Conservation (phyloP, 768 basidiomycete genomes). For the Rhodotorula paludigena region DNA sequence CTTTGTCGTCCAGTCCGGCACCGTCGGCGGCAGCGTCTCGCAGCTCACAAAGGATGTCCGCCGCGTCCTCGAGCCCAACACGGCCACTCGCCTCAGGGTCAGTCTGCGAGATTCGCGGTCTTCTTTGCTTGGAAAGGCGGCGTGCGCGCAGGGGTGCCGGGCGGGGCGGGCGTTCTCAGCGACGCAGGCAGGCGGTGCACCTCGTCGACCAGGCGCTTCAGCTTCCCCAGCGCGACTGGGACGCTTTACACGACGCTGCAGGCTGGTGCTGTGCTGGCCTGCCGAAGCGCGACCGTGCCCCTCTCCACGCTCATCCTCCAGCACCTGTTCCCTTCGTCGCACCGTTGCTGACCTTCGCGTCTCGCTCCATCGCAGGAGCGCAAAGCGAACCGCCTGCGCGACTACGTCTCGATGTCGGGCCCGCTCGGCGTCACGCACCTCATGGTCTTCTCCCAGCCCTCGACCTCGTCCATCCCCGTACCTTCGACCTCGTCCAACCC, state of each 20-base stretch:
- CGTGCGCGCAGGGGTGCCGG: too few species aligned
- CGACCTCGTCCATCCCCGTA: slow-evolving; percentile 42
- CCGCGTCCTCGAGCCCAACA: slow-evolving; percentile 97
- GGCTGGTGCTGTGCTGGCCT: too few species aligned
- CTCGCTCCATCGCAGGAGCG: slow-evolving; percentile 63
- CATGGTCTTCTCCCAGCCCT: slow-evolving; percentile 80
- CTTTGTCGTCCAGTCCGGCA: slow-evolving; percentile 94
- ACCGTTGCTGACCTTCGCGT: background rate
- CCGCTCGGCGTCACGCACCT: slow-evolving; percentile 85
- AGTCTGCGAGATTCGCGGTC: slow-evolving; percentile 44
- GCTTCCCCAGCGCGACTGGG: too few species aligned
- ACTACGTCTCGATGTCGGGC: slow-evolving; percentile 87
- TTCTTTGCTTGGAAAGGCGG: too few species aligned
- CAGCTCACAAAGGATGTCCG: slow-evolving; percentile 89
- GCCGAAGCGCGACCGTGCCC: too few species aligned
- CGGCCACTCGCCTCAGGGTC: slow-evolving; percentile 84
- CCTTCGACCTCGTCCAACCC: slow-evolving; percentile 4
- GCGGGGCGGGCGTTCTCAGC: too few species aligned
- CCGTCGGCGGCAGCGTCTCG: slow-evolving; percentile 75
- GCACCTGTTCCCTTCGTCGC: background rate
- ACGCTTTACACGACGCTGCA: too few species aligned
- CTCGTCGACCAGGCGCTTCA: too few species aligned
- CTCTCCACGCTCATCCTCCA: too few species aligned
- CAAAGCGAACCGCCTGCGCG: slow-evolving; percentile 80
- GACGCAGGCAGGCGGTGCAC: too few species aligned